Evolutionary conservation across 495 filamentous ascomycete genomes (phyloP).

Genomic region (Neurospora pannonica): DNA sequence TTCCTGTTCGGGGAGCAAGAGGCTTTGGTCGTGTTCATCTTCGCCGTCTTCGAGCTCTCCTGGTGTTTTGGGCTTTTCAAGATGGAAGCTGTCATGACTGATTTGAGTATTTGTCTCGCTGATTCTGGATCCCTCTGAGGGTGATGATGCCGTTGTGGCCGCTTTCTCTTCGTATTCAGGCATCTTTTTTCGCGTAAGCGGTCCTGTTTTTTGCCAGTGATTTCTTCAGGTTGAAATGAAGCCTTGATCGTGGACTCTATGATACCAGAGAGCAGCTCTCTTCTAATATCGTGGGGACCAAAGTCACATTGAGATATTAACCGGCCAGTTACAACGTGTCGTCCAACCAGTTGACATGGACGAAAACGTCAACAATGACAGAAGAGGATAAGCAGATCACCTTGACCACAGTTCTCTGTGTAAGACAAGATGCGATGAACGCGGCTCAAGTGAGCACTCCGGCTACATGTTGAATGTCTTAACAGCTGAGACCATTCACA

Average conservation of each 20-base stretch:
- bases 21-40: slow-evolving; percentile 27
- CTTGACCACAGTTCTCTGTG: background rate
- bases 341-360: background rate
- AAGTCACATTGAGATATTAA: background rate
- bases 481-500: background rate
- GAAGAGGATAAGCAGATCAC: background rate
- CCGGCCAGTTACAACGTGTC: background rate
- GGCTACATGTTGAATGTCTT: background rate
- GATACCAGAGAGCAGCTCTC: background rate
- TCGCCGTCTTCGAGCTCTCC: slow-evolving; percentile 19
- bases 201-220: background rate
- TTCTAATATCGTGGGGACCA: background rate
- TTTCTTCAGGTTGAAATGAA: background rate
- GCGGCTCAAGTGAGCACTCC: background rate
- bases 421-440: background rate
- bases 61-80: slow-evolving; percentile 15
- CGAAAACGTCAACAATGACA: background rate
- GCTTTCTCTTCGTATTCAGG: background rate
- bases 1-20: slow-evolving; percentile 15
- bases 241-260: background rate
- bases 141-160: slow-evolving; percentile 26
- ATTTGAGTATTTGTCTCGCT: slow-evolving; percentile 14
- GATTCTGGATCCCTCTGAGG: slow-evolving; percentile 21
- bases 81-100: background rate
- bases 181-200: background rate